phyloP scores from a whole-genome alignment of 441 rosid genomes.

The Omphalea diandra region DNA sequence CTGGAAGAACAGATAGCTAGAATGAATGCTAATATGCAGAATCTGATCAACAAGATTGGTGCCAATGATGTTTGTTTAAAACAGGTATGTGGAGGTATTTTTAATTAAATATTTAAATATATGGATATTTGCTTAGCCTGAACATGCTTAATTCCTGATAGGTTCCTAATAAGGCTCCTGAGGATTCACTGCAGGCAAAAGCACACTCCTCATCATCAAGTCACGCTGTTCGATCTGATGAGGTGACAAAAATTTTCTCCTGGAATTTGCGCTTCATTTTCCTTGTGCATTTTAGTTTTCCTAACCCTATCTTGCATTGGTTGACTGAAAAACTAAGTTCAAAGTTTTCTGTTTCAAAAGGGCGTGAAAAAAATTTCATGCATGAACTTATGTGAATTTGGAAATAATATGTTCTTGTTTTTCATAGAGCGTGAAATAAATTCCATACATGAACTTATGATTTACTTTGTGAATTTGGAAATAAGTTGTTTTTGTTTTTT shows the following conservation, averaged over 20 bases:
- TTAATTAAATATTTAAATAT: neutral
- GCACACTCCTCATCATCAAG: constrained; percentile 27
- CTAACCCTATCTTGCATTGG: neutral
- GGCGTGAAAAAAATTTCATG: neutral
- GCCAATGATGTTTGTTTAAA: constrained; percentile 16
- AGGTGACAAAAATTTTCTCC: constrained; percentile 7
- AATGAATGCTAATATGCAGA: constrained; percentile 34
- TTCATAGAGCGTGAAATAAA: too few species aligned
- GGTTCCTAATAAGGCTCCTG: constrained; percentile 20
- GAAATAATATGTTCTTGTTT: too few species aligned
- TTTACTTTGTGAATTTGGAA: constrained; percentile 7
- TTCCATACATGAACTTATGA: too few species aligned
- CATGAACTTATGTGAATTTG: neutral
- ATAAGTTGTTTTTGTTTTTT: neutral
- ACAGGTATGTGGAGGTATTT: constrained; percentile 22
- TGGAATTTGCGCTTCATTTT: neutral
- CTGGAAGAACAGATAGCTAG: constrained; percentile 38
- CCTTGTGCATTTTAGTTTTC: neutral
- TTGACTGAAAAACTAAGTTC: neutral
- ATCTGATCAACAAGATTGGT: constrained; percentile 30
- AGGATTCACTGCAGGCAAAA: constrained; percentile 18
- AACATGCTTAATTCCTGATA: constrained; percentile 2
- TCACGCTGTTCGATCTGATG: constrained; percentile 16
- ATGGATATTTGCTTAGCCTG: neutral
- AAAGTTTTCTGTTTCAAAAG: neutral